A percentile compares a stretch with the other conserved stretches of the same genome.
phyloP scores from a whole-genome alignment of 1,284 basidiomycete species.

The Cryptococcus sp. region DNA sequence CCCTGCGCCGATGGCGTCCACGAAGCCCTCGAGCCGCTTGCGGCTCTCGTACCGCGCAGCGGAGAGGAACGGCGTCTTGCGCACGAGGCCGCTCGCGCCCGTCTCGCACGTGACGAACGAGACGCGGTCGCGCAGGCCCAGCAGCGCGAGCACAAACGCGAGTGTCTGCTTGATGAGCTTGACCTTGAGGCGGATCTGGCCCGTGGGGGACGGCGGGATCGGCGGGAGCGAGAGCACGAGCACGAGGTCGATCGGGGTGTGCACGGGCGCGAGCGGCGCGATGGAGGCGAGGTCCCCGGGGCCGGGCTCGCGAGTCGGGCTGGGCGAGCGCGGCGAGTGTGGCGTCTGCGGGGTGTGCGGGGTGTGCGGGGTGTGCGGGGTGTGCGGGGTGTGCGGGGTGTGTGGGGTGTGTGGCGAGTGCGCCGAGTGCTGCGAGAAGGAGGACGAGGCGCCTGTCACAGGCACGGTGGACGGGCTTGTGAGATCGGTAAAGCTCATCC shows the following conservation, averaged over 20 bases:
- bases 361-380: too few species aligned
- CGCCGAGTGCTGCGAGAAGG: slow-evolving; percentile 7
- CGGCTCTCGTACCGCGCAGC: slow-evolving; percentile 67
- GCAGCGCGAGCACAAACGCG: slow-evolving; percentile 73
- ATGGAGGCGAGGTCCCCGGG: slow-evolving; percentile 32
- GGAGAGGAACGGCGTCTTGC: slow-evolving; percentile 83
- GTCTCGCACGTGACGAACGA: slow-evolving; percentile 82
- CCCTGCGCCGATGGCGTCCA: slow-evolving; percentile 62
- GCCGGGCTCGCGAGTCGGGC: neutral
- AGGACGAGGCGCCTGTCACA: slow-evolving; percentile 9
- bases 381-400: too few species aligned
- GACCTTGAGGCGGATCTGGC: slow-evolving; percentile 61
- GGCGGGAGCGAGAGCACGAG: slow-evolving; percentile 83
- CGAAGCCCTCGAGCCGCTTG: slow-evolving; percentile 66
- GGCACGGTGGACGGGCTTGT: slow-evolving; percentile 8
- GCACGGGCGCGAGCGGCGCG: slow-evolving; percentile 61
- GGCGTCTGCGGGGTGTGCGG: too few species aligned
- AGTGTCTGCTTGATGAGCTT: slow-evolving; percentile 79
- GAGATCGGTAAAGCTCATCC: slow-evolving; percentile 8
- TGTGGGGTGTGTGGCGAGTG: too few species aligned
- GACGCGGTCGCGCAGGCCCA: slow-evolving; percentile 72
- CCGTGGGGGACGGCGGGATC: slow-evolving; percentile 74
- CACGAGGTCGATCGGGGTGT: slow-evolving; percentile 86
- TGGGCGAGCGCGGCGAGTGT: slow-evolving; percentile 2
- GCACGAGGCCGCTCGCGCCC: slow-evolving; percentile 68